These are phyloP conservation scores for Microcera coccophila DNA, from an alignment of 2,329 filamentous ascomycete species.

Conservation along the genomic window DNA sequence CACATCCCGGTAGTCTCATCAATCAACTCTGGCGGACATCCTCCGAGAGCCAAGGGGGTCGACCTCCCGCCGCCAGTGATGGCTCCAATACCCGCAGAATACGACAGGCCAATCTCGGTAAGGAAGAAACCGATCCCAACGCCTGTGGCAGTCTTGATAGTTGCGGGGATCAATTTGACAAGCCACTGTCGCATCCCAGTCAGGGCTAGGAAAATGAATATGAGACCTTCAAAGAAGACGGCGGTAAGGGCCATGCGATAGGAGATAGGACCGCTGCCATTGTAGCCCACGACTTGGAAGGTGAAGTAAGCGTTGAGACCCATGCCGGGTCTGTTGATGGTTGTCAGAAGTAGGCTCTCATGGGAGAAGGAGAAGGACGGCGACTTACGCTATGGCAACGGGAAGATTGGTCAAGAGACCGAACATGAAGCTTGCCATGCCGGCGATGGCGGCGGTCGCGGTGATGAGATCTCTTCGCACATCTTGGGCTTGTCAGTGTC, in stretches of 20 bases:
- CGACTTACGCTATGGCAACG: conserved; percentile 36
- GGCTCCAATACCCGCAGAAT: conserved; percentile 76
- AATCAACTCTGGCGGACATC: conserved; percentile 59
- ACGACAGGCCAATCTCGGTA: conserved; percentile 65
- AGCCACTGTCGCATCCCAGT: conserved; percentile 72
- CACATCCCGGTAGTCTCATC: conserved; percentile 48
- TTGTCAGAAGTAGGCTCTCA: no score
- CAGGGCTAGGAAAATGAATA: conserved; percentile 61
- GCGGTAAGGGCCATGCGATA: conserved; percentile 60
- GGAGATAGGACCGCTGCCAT: conserved; percentile 53
- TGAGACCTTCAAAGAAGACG: conserved; percentile 61
- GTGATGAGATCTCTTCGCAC: conserved; percentile 77
- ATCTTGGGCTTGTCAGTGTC: conserved; percentile 30
- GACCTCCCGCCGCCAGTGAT: conserved; percentile 63
- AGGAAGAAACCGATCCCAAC: conserved; percentile 64
- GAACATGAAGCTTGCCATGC: conserved; percentile 71
- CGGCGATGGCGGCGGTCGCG: conserved; percentile 75
- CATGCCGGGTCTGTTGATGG: conserved; percentile 55
- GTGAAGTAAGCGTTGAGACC: conserved; percentile 66
- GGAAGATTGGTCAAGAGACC: conserved; percentile 79
- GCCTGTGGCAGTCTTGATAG: conserved; percentile 62
- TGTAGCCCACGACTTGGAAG: conserved; percentile 61
- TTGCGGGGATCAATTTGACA: conserved; percentile 60
- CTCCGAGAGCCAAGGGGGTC: conserved; percentile 73
- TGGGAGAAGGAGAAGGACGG: neutral